Base-by-base conservation (phyloP, 1,139 yeast genomes). In the Sugiyamaella xylanicola region DNA sequence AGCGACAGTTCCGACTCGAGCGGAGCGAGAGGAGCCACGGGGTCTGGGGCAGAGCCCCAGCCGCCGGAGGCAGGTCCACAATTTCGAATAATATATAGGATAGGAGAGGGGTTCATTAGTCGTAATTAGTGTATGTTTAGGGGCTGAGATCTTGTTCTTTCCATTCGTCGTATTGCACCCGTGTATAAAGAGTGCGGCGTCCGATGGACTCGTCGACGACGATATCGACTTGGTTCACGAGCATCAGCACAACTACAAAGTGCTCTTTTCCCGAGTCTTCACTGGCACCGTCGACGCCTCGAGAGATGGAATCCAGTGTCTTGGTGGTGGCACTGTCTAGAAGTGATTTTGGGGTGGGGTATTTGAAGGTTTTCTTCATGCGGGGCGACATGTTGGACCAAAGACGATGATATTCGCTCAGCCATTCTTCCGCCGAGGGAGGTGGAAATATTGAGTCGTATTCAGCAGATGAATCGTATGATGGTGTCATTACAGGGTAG, bases 201-300 rank as follows among this genome's bases (percentile, higher is more conserved):
- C 70, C 74, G 42, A 58, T 68, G 5, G 55, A 64, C 27, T 61
- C 60, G 61, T 85, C 74, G 61, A 84, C 86, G 57, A 84, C 79
- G 64, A 79, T 79, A 69, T 89, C 96, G n/a, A 86, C 95, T 54
- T 77, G 74, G 55, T 88, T 87, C 40, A 85, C 80, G 65, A 87
- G 83, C 75, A 89, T 71, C 36, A 87, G 85, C 32, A 87, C 80
- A 22, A 87, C 82, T 1, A 84, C 82, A 68, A 86, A 88, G 68
- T 87, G 84, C 65, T 81, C 84, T 57, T 80, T 75, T 0, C 95
- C 96, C 36, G 80, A 79, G 27, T 78, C 84, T 51, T 83, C 89
- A 65, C 84, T 81, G 51, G 84, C 79, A 7, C 96, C 96, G 70
- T 89, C 96, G 13, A 88, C 96, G 4, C 96, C 95, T 61, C 96